Conservation (phyloP, 2,329 filamentous ascomycete species). For the Aspergillus aculeatus region DNA sequence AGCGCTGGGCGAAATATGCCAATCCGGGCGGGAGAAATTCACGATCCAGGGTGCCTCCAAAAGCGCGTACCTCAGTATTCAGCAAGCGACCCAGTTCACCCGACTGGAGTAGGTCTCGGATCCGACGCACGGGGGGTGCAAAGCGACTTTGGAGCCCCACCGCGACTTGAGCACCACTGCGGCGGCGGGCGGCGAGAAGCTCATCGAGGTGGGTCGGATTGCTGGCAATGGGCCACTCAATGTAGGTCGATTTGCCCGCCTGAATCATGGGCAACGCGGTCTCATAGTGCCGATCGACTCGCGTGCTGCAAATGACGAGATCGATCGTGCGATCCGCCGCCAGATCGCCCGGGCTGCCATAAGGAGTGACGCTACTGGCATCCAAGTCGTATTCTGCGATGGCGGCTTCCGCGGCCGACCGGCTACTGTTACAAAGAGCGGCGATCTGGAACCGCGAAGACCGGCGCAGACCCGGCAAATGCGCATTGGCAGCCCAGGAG, state of each 20-base stretch:
- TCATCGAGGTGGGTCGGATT: constrained; percentile 44
- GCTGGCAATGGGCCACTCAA: constrained; percentile 60
- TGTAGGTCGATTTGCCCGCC: constrained; percentile 54
- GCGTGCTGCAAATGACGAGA: constrained; percentile 52
- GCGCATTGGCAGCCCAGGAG: constrained; percentile 10
- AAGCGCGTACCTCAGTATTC: constrained; percentile 44
- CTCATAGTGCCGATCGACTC: constrained; percentile 54
- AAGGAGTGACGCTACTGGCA: constrained; percentile 44
- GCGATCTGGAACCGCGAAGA: constrained; percentile 11
- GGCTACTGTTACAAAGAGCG: constrained; percentile 13
- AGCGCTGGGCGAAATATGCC: constrained; percentile 14
- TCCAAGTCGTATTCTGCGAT: constrained; percentile 41
- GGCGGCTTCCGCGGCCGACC: constrained; percentile 9
- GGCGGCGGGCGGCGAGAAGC: constrained; percentile 38
- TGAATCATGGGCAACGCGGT: constrained; percentile 49
- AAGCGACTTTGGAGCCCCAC: constrained; percentile 55
- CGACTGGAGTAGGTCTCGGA: constrained; percentile 47
- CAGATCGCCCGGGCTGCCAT: constrained; percentile 44
- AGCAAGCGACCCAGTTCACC: constrained; percentile 54
- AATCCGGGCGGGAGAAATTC: constrained; percentile 9
- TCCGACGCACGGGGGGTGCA: constrained; percentile 45
- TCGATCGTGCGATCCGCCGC: constrained; percentile 53
- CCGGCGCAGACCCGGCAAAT: constrained; percentile 11
- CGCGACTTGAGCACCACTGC: constrained; percentile 41
- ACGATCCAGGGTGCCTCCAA: constrained; percentile 16